A percentile compares a stretch with the other conserved stretches of the same genome.
These are phyloP conservation scores for Aurantiochytrium sp. DNA, from an alignment of 108 stramenopile species.

Conservation along the genomic window DNA sequence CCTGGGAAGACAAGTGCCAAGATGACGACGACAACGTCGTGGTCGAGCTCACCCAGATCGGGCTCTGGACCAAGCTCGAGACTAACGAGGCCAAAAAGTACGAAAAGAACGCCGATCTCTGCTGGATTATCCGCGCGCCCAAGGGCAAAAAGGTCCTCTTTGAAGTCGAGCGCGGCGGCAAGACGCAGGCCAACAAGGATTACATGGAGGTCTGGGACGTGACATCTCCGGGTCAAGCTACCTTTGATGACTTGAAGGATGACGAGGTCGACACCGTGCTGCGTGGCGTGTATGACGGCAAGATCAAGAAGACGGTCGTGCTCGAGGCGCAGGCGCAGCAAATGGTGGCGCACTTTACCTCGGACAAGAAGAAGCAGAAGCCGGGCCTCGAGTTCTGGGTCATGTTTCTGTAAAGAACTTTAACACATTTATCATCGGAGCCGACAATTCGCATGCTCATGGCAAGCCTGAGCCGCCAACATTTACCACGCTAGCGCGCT, in stretches of 20 bases:
- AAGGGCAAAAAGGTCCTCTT: background rate
- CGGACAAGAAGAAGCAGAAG: background rate
- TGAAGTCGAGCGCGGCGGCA: background rate
- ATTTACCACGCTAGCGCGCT: no score
- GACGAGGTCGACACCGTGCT: background rate
- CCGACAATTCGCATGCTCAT: no score
- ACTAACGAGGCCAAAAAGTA: background rate
- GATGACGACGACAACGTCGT: background rate
- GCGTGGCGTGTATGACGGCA: background rate
- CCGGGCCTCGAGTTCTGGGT: background rate
- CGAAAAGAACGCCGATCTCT: background rate
- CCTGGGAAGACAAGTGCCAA: background rate
- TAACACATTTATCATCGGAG: no score
- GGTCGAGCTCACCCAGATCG: background rate
- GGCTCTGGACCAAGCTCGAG: background rate
- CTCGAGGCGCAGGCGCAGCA: background rate
- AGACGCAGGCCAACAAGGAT: background rate
- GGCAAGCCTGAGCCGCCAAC: no score
- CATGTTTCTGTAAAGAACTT: background rate
- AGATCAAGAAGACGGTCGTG: background rate
- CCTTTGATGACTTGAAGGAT: background rate
- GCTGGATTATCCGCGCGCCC: background rate
- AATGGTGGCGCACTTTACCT: background rate
- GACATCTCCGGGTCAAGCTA: background rate
- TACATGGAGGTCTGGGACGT: background rate